Conservation (phyloP, 75 land plant species). For the Azolla pinnata region DNA sequence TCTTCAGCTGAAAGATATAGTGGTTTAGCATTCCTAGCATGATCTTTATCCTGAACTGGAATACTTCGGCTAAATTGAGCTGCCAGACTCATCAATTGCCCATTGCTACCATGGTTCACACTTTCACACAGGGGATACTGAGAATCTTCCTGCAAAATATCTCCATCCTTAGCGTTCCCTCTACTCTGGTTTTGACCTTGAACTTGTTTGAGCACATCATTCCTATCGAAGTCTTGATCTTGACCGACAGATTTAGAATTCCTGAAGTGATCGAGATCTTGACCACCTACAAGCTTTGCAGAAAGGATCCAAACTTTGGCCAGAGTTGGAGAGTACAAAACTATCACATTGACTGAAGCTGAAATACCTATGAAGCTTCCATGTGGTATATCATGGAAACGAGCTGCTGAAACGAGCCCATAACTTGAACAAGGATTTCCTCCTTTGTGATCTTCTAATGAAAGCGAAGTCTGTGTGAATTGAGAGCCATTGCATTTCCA, state of each 20-base stretch:
- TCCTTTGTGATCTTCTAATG: not conserved
- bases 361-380: conserved; percentile 14
- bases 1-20: not conserved
- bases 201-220: too few relatives aligned
- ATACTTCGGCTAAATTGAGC: too few relatives aligned
- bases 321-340: conserved; percentile 16
- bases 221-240: not conserved
- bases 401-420: conserved; percentile 1
- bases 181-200: too few relatives aligned
- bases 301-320: conserved; percentile 22
- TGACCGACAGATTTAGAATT: not conserved
- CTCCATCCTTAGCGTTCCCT: too few relatives aligned
- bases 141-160: too few relatives aligned
- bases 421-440: not conserved
- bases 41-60: too few relatives aligned
- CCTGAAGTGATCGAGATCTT: not conserved
- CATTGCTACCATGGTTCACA: too few relatives aligned
- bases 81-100: too few relatives aligned
- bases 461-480: conserved; percentile 1
- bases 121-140: too few relatives aligned
- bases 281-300: conserved; percentile 9
- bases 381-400: conserved; percentile 16
- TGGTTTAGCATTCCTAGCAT: not conserved
- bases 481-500: conserved; percentile 12
- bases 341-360: conserved; percentile 23